Evolutionary conservation across 2,329 filamentous ascomycete species (phyloP).

Genomic region (Cordyceps javanica): DNA sequence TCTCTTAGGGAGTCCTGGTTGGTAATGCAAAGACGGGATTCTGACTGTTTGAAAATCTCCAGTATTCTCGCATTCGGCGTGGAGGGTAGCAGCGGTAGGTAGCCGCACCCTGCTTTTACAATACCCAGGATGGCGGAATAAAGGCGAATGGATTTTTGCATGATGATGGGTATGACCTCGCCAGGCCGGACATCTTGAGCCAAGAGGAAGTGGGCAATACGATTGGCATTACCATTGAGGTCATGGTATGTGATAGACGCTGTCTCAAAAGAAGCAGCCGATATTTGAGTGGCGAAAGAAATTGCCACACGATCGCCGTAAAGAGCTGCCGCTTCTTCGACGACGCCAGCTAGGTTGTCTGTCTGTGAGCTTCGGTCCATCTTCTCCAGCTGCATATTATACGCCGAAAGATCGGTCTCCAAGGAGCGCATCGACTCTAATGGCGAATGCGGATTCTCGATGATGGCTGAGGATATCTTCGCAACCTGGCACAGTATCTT

Average conservation of each 20-base stretch:
- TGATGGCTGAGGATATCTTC: conserved; percentile 32
- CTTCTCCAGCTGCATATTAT: conserved; percentile 4
- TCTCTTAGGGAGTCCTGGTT: conserved; percentile 24
- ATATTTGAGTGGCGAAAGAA: conserved; percentile 6
- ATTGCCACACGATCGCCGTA: not conserved
- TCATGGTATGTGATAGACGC: conserved; percentile 54
- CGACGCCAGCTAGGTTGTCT: conserved; percentile 55
- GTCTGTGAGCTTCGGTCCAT: conserved; percentile 31
- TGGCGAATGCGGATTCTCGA: conserved; percentile 19
- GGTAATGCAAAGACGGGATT: conserved; percentile 39
- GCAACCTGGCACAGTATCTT: conserved; percentile 58
- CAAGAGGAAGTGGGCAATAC: conserved; percentile 50
- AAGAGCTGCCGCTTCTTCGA: conserved; percentile 34
- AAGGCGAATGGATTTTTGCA: conserved; percentile 69
- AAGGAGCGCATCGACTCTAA: not conserved
- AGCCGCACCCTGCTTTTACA: conserved; percentile 69
- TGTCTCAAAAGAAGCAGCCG: conserved; percentile 18
- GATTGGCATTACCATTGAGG: conserved; percentile 59
- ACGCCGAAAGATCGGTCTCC: not conserved
- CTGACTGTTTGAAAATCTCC: conserved; percentile 57
- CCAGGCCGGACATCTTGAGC: conserved; percentile 41
- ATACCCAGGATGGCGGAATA: conserved; percentile 71
- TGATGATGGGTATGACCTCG: conserved; percentile 62
- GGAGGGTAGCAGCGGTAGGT: conserved; percentile 72
- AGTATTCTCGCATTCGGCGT: conserved; percentile 56